Evolutionary conservation across 768 basidiomycete genomes (phyloP), one percentile per base, ranked within the genome.

Genomic region (Rhodotorula diobovata): DNA sequence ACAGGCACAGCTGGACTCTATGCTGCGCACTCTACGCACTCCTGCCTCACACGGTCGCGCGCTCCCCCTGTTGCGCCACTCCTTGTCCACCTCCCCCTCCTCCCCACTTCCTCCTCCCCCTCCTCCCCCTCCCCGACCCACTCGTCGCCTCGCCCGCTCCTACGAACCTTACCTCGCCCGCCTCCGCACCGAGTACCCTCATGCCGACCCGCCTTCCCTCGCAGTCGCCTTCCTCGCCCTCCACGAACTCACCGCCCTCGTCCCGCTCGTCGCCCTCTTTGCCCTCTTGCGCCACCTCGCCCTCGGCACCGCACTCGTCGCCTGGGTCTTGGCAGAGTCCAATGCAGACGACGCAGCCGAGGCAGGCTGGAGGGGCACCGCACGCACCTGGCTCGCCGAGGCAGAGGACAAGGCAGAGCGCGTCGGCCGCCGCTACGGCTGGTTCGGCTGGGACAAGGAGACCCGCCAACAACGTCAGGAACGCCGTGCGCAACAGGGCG

Each of bases 181-280:
- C 0, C 84, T 93, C 43, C 81, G 83, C 28, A 81, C 84, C 3
- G 77, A 93, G 20, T 87, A 92, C 28, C 80, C 83, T 12, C 85
- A 89, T 28, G 84, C 89, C 4, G 90, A 90, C 23, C 78, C 94
- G 1, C 84, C 91, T 2, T 91, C 91, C 20, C 85, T 96, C 72
- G 73, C 85, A 16, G 73, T 90, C 53, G 91, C 92, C 0, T 95
- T 96, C 74, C 87, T 85, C 11, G 81, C 93, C 63, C 83, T 96
- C 5, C 93, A 96, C 78, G 93, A 96, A 78, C 73, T 91, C 20
- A 93, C 91, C 0, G 91, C 93, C 0, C 77, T 93, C 61, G 83
- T 87, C 0, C 91, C 93, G 5, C 84, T 93, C 39, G 84, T 88
- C 9, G 85, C 86, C 46, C 78, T 90, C 50, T 95, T 92, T 79